Percentiles rank a stretch among this genome's conserved stretches.
Evolutionary conservation across 441 rosid species (phyloP).

Genomic region (Francoa sonchifolia): DNA sequence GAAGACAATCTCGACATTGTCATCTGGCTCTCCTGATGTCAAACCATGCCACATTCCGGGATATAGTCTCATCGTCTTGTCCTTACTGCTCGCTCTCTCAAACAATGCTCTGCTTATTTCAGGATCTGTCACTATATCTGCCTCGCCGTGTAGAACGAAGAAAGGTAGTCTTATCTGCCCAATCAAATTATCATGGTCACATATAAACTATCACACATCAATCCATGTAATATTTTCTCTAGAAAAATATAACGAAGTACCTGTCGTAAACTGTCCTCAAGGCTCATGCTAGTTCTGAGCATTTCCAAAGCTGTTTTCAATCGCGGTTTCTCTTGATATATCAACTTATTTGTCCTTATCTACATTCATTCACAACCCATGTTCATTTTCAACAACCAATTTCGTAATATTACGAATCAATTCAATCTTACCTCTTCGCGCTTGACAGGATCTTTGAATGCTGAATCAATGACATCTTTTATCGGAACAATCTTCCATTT

Average conservation of each 20-base stretch:
- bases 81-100: conserved; percentile 40
- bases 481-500: conserved; percentile 97
- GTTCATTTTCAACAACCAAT: too few species aligned
- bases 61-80: conserved; percentile 59
- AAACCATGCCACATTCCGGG: conserved; percentile 80
- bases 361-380: conserved; percentile 23
- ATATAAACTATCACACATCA: background rate
- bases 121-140: conserved; percentile 86
- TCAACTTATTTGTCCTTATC: conserved; percentile 78
- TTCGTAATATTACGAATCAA: too few species aligned
- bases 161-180: conserved; percentile 63
- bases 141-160: conserved; percentile 79
- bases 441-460: conserved; percentile 72
- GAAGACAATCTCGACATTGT: conserved; percentile 61
- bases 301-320: conserved; percentile 86
- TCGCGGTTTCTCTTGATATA: conserved; percentile 93
- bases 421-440: conserved; percentile 52
- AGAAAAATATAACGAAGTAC: conserved; percentile 10
- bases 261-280: conserved; percentile 58
- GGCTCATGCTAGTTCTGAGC: conserved; percentile 82
- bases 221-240: too few species aligned
- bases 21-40: conserved; percentile 65
- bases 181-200: background rate
- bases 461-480: conserved; percentile 72
- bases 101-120: conserved; percentile 87